Conservation (phyloP, 176 grass and related monocot genomes). For the Secale cereale region DNA sequence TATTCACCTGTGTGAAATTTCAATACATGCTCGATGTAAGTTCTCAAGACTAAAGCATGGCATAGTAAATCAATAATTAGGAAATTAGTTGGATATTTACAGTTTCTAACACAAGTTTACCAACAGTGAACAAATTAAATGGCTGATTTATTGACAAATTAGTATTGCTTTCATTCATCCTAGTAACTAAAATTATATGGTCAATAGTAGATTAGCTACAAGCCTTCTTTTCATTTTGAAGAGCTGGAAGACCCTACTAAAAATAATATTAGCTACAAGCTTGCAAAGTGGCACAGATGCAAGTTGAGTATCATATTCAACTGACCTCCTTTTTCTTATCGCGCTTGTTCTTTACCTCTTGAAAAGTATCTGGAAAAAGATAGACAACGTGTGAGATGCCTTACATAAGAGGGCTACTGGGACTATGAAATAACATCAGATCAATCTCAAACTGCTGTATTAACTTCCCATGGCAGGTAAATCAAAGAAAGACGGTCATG, state of each 20-base stretch:
- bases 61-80: background rate
- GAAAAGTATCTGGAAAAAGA: constrained; percentile 64
- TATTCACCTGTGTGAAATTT: constrained; percentile 63
- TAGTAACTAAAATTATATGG: constrained; percentile 12
- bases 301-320: constrained; percentile 30
- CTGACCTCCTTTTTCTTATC: constrained; percentile 89
- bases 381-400: constrained; percentile 25
- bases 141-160: background rate
- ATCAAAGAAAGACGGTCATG: background rate
- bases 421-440: background rate
- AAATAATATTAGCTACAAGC: background rate
- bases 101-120: constrained; percentile 1
- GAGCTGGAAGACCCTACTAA: background rate
- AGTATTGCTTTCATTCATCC: constrained; percentile 12
- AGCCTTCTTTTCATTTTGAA: background rate
- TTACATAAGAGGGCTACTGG: background rate
- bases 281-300: background rate
- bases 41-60: constrained; percentile 14
- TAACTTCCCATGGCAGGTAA: background rate
- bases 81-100: constrained; percentile 25
- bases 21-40: constrained; percentile 23
- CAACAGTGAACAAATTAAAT: background rate
- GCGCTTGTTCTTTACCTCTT: constrained; percentile 84
- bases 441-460: background rate
- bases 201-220: constrained; percentile 14